These are phyloP conservation scores for Dioscorea alata DNA, from an alignment of 106 monocot species.

Conservation along the genomic window DNA sequence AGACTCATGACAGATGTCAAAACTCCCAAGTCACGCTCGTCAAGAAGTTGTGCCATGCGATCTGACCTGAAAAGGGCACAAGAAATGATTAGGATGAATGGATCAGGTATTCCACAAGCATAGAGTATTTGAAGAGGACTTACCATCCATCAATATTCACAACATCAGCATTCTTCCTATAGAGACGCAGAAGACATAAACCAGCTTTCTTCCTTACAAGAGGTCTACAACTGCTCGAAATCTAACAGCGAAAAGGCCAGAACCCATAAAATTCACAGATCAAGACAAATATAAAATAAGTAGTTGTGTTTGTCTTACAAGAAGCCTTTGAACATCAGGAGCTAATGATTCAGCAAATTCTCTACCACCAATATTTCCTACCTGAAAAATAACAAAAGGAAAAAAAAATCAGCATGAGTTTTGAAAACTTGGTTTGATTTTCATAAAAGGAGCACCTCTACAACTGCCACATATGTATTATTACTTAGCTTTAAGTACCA, in stretches of 20 bases:
- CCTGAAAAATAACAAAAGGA: slow-evolving; percentile 26
- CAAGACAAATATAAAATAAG: background rate
- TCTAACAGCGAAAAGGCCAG: slow-evolving; percentile 32
- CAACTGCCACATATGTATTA: no score
- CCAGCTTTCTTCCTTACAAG: slow-evolving; percentile 98
- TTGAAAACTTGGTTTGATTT: no score
- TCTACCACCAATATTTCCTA: slow-evolving; percentile 93
- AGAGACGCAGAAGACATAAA: slow-evolving; percentile 92
- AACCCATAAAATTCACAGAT: slow-evolving; percentile 1
- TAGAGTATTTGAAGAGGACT: background rate
- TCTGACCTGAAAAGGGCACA: slow-evolving; percentile 66
- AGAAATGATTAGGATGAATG: slow-evolving; percentile 5
- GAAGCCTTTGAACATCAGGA: slow-evolving; percentile 94
- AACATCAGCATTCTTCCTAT: slow-evolving; percentile 95
- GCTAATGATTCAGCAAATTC: slow-evolving; percentile 96
- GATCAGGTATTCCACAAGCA: background rate
- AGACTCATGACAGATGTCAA: slow-evolving; percentile 97
- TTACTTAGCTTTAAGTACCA: no score
- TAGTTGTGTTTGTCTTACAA: slow-evolving; percentile 41
- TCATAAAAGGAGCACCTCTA: no score
- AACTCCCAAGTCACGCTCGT: slow-evolving; percentile 97
- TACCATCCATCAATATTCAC: slow-evolving; percentile 98
- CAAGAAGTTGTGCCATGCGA: slow-evolving; percentile 94
- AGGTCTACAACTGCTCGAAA: slow-evolving; percentile 93
- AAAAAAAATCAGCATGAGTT: no score